phyloP scores from a whole-genome alignment of 192 early-diverging fungal species.

The Coemansia sp. region DNA sequence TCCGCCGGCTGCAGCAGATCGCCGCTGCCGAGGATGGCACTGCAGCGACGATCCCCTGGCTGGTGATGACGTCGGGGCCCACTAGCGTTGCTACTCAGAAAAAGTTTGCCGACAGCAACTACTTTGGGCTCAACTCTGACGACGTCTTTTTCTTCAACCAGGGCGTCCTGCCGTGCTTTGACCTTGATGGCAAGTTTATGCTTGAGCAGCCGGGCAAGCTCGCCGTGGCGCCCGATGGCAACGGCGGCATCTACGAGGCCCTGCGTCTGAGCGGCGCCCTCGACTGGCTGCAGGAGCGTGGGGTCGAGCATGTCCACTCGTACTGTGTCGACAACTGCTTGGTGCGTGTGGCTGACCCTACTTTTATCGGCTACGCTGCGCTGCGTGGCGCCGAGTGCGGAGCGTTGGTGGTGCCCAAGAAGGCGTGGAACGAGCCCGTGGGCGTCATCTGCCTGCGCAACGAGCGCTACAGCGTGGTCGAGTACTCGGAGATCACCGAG shows the following conservation, averaged over 20 bases:
- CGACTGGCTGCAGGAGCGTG: slow-evolving; percentile 75
- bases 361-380: slow-evolving; percentile 93
- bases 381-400: slow-evolving; percentile 91
- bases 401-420: slow-evolving; percentile 92
- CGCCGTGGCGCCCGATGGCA: slow-evolving; percentile 86
- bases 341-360: slow-evolving; percentile 94
- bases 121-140: slow-evolving; percentile 82
- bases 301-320: slow-evolving; percentile 87
- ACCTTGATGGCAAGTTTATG: slow-evolving; percentile 89
- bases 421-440: slow-evolving; percentile 83
- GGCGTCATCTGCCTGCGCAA: slow-evolving; percentile 94
- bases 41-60: slow-evolving; percentile 86
- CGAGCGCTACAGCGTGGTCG: slow-evolving; percentile 83
- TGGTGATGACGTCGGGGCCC: slow-evolving; percentile 97
- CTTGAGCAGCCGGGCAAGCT: slow-evolving; percentile 78
- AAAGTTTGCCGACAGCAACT: slow-evolving; percentile 80
- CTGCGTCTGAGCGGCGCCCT: slow-evolving; percentile 82
- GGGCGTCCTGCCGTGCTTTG: slow-evolving; percentile 92
- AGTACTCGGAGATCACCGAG: slow-evolving; percentile 93
- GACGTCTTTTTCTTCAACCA: slow-evolving; percentile 98
- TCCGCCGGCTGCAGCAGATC: slow-evolving; percentile 79
- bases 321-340: slow-evolving; percentile 99
- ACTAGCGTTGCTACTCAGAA: slow-evolving; percentile 77
- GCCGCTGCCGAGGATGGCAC: slow-evolving; percentile 51
- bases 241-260: slow-evolving; percentile 96